Evolutionary conservation across 495 filamentous ascomycete genomes (phyloP).

Genomic region (Neurospora sp.): DNA sequence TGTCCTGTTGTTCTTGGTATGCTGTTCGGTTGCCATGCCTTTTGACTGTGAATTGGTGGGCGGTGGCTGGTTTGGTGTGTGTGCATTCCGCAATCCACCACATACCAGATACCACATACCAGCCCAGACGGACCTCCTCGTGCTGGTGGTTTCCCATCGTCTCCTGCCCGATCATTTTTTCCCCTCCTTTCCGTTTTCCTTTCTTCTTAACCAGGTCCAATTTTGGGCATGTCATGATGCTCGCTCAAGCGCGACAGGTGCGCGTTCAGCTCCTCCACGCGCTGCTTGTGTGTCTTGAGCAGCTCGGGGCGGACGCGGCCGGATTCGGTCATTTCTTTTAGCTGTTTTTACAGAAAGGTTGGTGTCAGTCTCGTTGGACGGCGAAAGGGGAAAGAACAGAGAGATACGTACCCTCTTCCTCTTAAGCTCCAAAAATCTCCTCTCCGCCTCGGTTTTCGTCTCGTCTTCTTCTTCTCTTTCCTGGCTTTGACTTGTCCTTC

Average conservation of each 20-base stretch:
- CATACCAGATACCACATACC: not conserved
- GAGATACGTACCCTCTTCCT: slow-evolving; percentile 59
- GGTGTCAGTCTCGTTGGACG: not conserved
- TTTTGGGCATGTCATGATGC: slow-evolving; percentile 95
- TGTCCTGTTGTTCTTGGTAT: not conserved
- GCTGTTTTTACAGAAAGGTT: slow-evolving; percentile 29
- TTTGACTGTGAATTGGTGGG: not conserved
- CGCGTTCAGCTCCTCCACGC: slow-evolving; percentile 90
- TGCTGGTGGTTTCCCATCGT: not conserved
- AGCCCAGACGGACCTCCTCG: not conserved
- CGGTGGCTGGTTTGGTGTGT: not conserved
- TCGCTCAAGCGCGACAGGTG: slow-evolving; percentile 87
- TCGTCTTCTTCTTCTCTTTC: slow-evolving; percentile 5
- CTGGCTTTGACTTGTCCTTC: slow-evolving; percentile 6
- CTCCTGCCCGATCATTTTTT: too few relatives aligned
- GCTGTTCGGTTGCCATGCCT: not conserved
- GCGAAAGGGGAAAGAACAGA: not conserved
- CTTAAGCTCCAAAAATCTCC: slow-evolving; percentile 65
- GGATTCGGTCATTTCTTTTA: slow-evolving; percentile 53
- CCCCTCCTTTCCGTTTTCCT: too few relatives aligned
- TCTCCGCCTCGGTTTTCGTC: slow-evolving; percentile 79
- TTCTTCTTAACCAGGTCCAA: slow-evolving; percentile 54
- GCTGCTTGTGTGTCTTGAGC: slow-evolving; percentile 92
- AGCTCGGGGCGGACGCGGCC: slow-evolving; percentile 50
- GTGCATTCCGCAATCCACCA: not conserved